Conservation (phyloP, 306 rosid genomes). For the Citrullus amarus region DNA sequence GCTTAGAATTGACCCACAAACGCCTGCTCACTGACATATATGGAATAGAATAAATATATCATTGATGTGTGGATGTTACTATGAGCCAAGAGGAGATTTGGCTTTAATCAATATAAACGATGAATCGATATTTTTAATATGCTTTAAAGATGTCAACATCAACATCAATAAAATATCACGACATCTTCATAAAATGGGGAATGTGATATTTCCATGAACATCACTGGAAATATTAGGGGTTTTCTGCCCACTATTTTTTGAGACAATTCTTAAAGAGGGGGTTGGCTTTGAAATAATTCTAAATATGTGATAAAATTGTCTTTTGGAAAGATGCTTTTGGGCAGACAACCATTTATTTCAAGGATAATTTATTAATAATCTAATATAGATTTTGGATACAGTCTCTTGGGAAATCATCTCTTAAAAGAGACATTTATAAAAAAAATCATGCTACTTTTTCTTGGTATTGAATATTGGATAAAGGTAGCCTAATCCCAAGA, state of each 20-base stretch:
- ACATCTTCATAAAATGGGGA: background rate
- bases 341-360: background rate
- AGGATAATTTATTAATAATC: background rate
- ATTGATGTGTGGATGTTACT: background rate
- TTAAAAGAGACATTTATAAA: background rate
- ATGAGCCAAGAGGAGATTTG: background rate
- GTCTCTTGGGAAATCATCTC: background rate
- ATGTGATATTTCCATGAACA: background rate
- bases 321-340: background rate
- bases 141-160: background rate
- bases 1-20: background rate
- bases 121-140: background rate
- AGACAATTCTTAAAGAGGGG: background rate
- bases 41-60: background rate
- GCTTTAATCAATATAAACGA: background rate
- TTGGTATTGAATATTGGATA: background rate
- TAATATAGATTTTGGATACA: background rate
- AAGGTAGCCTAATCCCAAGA: background rate
- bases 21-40: background rate
- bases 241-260: background rate
- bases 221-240: background rate
- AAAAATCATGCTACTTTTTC: background rate
- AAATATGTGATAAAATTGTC: background rate
- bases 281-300: background rate
- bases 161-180: background rate